Conservation (phyloP, 768 basidiomycete species). For the Cystoderma amianthinum region DNA sequence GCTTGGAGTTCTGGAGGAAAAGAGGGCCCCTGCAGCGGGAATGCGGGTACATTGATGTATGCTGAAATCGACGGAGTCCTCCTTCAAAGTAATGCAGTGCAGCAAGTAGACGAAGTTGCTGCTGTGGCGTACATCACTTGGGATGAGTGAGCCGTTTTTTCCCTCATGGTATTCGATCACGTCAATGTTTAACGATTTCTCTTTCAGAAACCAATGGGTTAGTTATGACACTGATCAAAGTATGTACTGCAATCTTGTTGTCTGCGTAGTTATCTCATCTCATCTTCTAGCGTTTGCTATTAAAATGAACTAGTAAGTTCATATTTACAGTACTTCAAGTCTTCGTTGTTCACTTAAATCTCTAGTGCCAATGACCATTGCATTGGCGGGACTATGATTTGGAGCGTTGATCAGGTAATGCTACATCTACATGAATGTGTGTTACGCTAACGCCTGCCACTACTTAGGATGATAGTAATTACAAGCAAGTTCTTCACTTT, state of each 20-base stretch:
- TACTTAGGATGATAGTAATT: constrained; percentile 7
- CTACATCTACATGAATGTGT: too few species aligned
- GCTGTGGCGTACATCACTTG: constrained; percentile 18
- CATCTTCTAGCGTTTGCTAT: constrained; percentile 13
- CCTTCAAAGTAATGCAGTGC: constrained; percentile 4
- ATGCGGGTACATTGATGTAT: not conserved
- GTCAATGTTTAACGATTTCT: too few species aligned
- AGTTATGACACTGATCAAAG: too few species aligned
- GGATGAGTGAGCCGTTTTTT: too few species aligned
- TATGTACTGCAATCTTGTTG: too few species aligned
- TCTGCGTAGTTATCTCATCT: too few species aligned
- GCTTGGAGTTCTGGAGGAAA: constrained; percentile 9
- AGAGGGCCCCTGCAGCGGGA: not conserved
- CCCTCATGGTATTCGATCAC: too few species aligned
- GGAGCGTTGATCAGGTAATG: constrained; percentile 6
- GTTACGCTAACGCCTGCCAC: too few species aligned
- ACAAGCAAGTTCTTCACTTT: too few species aligned
- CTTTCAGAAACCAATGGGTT: constrained; percentile 24
- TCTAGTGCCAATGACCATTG: not conserved
- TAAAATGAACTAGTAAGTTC: constrained; percentile 10
- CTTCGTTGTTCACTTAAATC: constrained; percentile 2
- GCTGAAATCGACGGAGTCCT: constrained; percentile 7
- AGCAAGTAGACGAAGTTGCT: constrained; percentile 11
- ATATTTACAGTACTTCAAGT: not conserved
- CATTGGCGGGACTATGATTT: not conserved